phyloP scores from a whole-genome alignment of 192 early-diverging fungal genomes.

The Cladochytrium replicatum region DNA sequence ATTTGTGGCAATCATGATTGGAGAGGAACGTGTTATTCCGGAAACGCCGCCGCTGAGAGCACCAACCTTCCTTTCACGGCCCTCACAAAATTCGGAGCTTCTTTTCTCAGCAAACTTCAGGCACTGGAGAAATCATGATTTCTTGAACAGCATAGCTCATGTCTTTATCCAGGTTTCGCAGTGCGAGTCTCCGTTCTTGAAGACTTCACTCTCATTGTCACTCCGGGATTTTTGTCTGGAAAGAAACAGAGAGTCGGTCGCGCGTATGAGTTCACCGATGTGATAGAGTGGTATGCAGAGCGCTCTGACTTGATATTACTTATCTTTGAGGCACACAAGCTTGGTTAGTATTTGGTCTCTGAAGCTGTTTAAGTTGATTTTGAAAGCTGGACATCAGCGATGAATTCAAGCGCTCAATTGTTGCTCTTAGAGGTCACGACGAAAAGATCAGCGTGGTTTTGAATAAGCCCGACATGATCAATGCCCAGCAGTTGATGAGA shows the following conservation, averaged over 20 bases:
- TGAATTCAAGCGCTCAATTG: conserved; percentile 76
- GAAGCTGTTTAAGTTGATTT: too few relatives aligned
- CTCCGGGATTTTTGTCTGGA: conserved; percentile 82
- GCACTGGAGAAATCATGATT: conserved; percentile 3
- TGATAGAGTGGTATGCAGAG: conserved; percentile 80
- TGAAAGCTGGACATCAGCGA: conserved; percentile 85
- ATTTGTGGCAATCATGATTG: conserved; percentile 77
- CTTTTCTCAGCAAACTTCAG: conserved; percentile 74
- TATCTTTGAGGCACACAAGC: conserved; percentile 82
- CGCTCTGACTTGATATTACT: conserved; percentile 74
- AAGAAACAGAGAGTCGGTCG: conserved; percentile 74
- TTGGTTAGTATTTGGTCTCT: too few relatives aligned
- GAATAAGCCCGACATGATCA: conserved; percentile 85
- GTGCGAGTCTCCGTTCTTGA: conserved; percentile 58
- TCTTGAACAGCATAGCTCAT: too few relatives aligned
- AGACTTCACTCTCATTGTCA: conserved; percentile 80
- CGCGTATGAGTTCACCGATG: conserved; percentile 69
- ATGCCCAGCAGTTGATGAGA: conserved; percentile 76
- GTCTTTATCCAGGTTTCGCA: conserved; percentile 59
- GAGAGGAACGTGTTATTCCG: conserved; percentile 68
- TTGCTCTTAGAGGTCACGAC: conserved; percentile 67
- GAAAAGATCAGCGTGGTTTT: conserved; percentile 79
- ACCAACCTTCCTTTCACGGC: conserved; percentile 72
- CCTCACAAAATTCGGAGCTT: conserved; percentile 68
- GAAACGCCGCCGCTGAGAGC: conserved; percentile 75